These are phyloP conservation scores for Pyrus pyrifolia DNA, from an alignment of 306 rosid species.

Conservation along the genomic window DNA sequence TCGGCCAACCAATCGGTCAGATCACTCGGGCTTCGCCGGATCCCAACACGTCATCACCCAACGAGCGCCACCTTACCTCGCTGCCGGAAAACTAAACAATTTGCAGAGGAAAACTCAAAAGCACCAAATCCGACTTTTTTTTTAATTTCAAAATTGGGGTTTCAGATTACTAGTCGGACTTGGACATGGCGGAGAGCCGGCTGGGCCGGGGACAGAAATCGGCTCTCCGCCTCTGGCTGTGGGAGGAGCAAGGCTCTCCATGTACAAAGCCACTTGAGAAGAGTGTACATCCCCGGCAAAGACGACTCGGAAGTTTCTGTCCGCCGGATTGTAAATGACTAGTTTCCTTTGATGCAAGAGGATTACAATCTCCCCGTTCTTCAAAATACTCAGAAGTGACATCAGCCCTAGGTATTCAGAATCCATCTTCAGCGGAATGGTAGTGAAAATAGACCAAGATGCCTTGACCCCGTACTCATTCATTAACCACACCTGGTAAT, in stretches of 20 bases:
- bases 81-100: neutral
- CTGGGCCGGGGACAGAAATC: conserved; percentile 69
- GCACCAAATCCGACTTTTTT: neutral
- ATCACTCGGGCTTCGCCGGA: conserved; percentile 18
- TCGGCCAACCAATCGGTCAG: conserved; percentile 26
- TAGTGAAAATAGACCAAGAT: conserved; percentile 7
- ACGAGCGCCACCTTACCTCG: conserved; percentile 4
- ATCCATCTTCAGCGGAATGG: conserved; percentile 16
- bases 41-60: conserved; percentile 4
- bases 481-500: conserved; percentile 7
- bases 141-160: neutral
- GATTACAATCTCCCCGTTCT: neutral
- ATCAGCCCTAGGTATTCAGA: conserved; percentile 9
- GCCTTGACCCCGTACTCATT: conserved; percentile 6
- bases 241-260: neutral
- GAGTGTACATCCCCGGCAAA: neutral
- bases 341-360: conserved; percentile 4
- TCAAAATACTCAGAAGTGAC: neutral
- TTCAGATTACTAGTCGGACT: conserved; percentile 22
- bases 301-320: neutral
- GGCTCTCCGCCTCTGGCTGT: conserved; percentile 57
- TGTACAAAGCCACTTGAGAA: conserved; percentile 4
- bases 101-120: neutral
- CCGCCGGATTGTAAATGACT: neutral
- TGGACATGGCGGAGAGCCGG: conserved; percentile 73